Percentiles rank a stretch among this genome's conserved stretches.
These are phyloP conservation scores for Penicillium glabrum DNA, from an alignment of 2,329 filamentous ascomycete species.

Conservation along the genomic window DNA sequence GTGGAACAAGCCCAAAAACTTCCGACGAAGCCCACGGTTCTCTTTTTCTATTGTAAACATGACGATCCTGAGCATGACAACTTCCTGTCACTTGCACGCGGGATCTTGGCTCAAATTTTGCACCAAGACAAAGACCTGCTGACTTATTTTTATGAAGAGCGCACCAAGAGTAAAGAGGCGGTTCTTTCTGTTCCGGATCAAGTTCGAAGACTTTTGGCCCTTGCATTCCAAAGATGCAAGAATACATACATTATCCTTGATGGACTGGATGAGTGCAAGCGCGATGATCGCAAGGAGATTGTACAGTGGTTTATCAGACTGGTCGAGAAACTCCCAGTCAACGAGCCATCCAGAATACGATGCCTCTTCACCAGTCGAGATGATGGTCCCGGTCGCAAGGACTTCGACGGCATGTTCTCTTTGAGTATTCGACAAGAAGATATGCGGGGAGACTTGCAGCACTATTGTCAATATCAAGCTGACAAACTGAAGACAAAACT, in stretches of 20 bases:
- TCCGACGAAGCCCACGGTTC: not conserved
- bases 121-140: not conserved
- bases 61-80: conserved; percentile 1
- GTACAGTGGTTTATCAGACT: not conserved
- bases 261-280: conserved; percentile 3
- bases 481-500: not conserved
- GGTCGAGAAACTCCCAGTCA: not conserved
- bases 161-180: not conserved
- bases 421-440: not conserved
- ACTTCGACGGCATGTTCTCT: not conserved
- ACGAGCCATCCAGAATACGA: not conserved
- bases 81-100: not conserved
- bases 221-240: not conserved
- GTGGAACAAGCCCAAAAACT: not conserved
- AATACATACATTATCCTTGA: conserved; percentile 2
- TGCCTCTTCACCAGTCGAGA: not conserved
- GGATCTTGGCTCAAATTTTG: not conserved
- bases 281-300: conserved; percentile 2
- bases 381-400: not conserved
- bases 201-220: not conserved
- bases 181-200: not conserved
- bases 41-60: conserved; percentile 5
- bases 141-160: not conserved
- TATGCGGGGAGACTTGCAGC: not conserved
- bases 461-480: not conserved